Percentiles rank a stretch among this genome's conserved stretches.
phyloP scores from a whole-genome alignment of 345 rosid species.

The Boechera stricta region DNA sequence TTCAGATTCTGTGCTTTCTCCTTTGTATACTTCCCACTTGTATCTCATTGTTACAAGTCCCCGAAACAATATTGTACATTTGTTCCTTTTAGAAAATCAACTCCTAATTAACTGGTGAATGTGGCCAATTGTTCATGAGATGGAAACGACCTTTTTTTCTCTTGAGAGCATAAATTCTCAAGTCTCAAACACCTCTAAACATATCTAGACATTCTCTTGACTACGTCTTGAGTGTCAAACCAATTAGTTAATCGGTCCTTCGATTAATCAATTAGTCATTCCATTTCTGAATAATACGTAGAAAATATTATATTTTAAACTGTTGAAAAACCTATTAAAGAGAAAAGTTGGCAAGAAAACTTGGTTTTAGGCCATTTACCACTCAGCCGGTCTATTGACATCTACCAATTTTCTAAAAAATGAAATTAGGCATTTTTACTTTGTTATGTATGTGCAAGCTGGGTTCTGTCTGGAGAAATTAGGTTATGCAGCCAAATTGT shows the following conservation, averaged over 20 bases:
- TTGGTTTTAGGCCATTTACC: slow-evolving; percentile 30
- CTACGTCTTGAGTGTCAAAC: neutral
- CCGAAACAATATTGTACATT: slow-evolving; percentile 36
- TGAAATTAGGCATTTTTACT: slow-evolving; percentile 27
- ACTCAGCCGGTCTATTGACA: slow-evolving; percentile 29
- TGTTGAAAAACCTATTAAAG: neutral
- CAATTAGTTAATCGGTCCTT: neutral
- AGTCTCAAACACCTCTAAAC: neutral
- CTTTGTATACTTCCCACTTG: slow-evolving; percentile 42
- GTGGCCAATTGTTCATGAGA: neutral
- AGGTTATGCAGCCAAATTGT: slow-evolving; percentile 5
- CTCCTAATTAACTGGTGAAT: neutral
- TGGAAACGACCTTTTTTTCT: neutral
- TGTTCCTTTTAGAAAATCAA: neutral
- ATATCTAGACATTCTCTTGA: neutral
- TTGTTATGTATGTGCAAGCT: neutral
- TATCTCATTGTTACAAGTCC: slow-evolving; percentile 38
- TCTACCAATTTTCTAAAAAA: slow-evolving; percentile 7
- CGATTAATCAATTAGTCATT: neutral
- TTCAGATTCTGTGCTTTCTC: slow-evolving; percentile 26
- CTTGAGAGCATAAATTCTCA: neutral
- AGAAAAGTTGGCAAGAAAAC: slow-evolving; percentile 30
- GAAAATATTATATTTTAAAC: neutral
- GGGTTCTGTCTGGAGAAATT: neutral
- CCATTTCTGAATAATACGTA: neutral